These are phyloP conservation scores for Wallacemonas sp. DNA, from an alignment of 208 protist genomes.

Conservation along the genomic window DNA sequence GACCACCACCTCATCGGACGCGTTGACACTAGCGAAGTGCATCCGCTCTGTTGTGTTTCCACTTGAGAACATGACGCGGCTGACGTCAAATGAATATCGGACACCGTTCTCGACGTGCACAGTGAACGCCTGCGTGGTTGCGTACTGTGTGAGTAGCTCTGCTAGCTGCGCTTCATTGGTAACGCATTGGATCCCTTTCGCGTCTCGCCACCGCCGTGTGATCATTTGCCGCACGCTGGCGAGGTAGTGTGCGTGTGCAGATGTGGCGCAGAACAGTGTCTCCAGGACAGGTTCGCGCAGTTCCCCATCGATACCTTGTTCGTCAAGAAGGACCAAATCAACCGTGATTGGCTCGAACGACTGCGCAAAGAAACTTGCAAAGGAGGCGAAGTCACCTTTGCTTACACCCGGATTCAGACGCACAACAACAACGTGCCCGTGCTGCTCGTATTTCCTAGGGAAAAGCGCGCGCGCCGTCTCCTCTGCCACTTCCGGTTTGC, in stretches of 20 bases:
- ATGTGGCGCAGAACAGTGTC: conserved; percentile 25
- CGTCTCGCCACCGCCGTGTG: background rate
- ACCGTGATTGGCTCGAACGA: conserved; percentile 63
- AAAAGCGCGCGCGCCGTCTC: conserved; percentile 40
- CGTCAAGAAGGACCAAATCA: conserved; percentile 76
- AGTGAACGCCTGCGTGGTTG: conserved; percentile 67
- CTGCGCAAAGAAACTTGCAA: conserved; percentile 54
- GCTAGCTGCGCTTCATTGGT: conserved; percentile 19
- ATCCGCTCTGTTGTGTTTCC: conserved; percentile 93
- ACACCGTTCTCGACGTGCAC: conserved; percentile 89
- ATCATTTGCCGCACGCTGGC: conserved; percentile 5
- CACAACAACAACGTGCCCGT: conserved; percentile 84
- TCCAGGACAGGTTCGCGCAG: conserved; percentile 64
- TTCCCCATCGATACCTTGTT: conserved; percentile 72
- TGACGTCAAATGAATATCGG: conserved; percentile 87
- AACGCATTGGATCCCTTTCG: conserved; percentile 10
- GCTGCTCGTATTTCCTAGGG: conserved; percentile 74
- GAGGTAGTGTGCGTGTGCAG: background rate
- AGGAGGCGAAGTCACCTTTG: conserved; percentile 33
- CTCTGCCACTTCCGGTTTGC: conserved; percentile 14
- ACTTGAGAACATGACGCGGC: conserved; percentile 90
- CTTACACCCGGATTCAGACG: conserved; percentile 57
- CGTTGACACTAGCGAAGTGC: conserved; percentile 71
- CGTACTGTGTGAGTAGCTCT: conserved; percentile 22
- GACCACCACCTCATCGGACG: conserved; percentile 79